Conservation (phyloP, 176 grass and related monocot species). For the Triticum timopheevii region DNA sequence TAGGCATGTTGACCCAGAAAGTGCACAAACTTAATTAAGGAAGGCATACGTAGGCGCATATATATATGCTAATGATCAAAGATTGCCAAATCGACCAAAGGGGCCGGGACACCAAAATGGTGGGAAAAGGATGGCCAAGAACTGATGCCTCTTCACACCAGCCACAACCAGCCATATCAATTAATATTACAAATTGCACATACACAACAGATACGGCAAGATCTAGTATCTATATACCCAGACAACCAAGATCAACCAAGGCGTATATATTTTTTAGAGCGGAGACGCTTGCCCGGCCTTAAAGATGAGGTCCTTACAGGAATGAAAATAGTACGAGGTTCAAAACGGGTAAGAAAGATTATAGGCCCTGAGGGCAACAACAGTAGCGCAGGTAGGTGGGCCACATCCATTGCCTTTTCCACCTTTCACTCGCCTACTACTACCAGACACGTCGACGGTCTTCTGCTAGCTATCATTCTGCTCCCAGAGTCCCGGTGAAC, state of each 20-base stretch:
- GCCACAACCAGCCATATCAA: constrained; percentile 30
- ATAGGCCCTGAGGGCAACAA: too few species aligned
- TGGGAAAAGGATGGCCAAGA: constrained; percentile 22
- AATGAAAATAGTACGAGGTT: too few species aligned
- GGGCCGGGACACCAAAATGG: background rate
- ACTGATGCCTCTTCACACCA: constrained; percentile 40
- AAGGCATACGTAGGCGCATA: constrained; percentile 20
- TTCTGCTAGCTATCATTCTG: constrained; percentile 12
- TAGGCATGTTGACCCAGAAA: background rate
- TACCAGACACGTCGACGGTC: constrained; percentile 16
- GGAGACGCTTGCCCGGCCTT: too few species aligned
- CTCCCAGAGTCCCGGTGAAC: constrained; percentile 18
- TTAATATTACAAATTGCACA: background rate
- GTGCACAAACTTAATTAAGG: background rate
- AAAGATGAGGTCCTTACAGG: too few species aligned
- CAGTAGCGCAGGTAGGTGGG: background rate
- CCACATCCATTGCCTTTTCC: constrained; percentile 5
- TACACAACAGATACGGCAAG: background rate
- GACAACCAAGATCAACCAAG: background rate
- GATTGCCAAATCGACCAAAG: constrained; percentile 44
- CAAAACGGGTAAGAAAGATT: too few species aligned
- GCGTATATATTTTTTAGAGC: background rate
- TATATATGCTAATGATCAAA: constrained; percentile 36
- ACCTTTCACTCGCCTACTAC: background rate
- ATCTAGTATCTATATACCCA: background rate